Base-by-base conservation (phyloP, 495 filamentous ascomycete species). In the Cairneyella variabilis region DNA sequence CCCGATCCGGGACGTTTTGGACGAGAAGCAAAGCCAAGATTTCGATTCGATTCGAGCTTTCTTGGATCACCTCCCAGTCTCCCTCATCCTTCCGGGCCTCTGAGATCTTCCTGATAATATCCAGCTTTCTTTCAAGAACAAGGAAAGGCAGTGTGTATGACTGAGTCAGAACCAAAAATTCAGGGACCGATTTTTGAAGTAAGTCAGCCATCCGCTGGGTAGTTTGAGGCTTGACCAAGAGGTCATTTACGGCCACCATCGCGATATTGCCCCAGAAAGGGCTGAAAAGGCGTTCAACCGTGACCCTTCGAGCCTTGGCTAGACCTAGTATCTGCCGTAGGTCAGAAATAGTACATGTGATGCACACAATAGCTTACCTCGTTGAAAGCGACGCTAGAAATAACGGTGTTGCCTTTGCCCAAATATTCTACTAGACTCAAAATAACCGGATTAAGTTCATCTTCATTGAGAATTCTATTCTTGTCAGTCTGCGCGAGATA, bases 221-320 rank as follows among this genome's bases (percentile, higher is more conserved):
- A 59, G 89, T 88, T 62, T 95, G 86, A 34, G 95, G 93, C 40
- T 84, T 83, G 46, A 79, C 77, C 18, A 83, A 78, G 27, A 97
- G 67, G 56, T 96, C 89, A 65, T 90, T 90, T 14, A 91, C 83
- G 2, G 90, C 86, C 6, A 78, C 77, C 41, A 89, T 79, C 6
- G 89, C 89, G 40, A 98, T 74, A 16, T 76, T 91, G 56, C 79
- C 76, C 91, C 91, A 97, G 65, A 87, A 97, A 7, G 91, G 91
- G 41, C 81, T 79, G 57, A 97, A 85, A 0, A 97, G 66, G 25
- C 81, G 79, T 36, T 77, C 74, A 11, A 83, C 74, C 0, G 79
- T 83, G 45, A 81, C 67, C 3, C 76, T 71, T 17, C 78, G 77
- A 42, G 76, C 69, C 36, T 83, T 76, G 8, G 89, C 87, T 51